Conservation (phyloP, 2,329 filamentous ascomycete species). For the Pyricularia grisea region DNA sequence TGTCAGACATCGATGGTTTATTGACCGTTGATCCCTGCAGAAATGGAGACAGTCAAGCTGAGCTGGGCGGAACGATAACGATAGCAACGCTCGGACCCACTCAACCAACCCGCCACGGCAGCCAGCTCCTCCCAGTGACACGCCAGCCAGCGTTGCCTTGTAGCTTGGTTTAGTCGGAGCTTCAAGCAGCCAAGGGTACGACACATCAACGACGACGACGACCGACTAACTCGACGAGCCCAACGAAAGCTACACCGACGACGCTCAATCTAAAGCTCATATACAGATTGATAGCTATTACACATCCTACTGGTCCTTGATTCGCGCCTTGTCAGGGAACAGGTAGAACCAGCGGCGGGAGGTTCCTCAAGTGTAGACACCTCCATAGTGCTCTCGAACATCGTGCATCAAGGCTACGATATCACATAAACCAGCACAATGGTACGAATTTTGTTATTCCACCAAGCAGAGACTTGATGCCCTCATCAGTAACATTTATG, state of each 20-base stretch:
- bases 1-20: not conserved
- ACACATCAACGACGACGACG: not conserved
- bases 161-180: conserved; percentile 4
- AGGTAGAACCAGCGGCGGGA: not conserved
- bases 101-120: not conserved
- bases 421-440: conserved; percentile 6
- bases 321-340: not conserved
- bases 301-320: not conserved
- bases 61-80: not conserved
- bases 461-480: not conserved
- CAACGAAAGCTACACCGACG: not conserved
- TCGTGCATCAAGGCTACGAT: not conserved
- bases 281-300: not conserved
- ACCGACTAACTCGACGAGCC: not conserved
- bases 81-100: conserved; percentile 1
- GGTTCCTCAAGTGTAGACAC: not conserved
- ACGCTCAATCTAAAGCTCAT: not conserved
- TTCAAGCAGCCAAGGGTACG: conserved; percentile 2
- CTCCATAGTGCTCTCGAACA: not conserved
- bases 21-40: not conserved
- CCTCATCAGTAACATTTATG: conserved; percentile 15
- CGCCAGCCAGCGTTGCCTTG: conserved; percentile 11
- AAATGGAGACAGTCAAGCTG: not conserved
- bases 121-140: not conserved
- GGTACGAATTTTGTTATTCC: conserved; percentile 8